Conservation (phyloP, 108 stramenopile species). For the Pseudonitzschia multistriata region DNA sequence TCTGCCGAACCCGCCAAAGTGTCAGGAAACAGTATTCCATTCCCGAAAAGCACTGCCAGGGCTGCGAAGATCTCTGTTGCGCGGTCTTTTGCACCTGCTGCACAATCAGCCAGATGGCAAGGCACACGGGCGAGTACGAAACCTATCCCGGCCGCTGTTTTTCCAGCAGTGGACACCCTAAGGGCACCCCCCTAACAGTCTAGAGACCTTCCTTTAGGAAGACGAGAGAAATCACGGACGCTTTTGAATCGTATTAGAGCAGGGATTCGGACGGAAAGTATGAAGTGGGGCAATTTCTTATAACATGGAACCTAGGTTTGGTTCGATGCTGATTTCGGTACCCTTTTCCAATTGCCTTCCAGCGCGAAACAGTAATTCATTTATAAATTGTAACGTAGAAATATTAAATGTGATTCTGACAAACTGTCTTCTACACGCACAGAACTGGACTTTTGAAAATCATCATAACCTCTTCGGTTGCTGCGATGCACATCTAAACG, state of each 20-base stretch:
- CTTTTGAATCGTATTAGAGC: no score
- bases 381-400: no score
- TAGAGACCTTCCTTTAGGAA: no score
- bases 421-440: background rate
- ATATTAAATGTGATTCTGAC: background rate
- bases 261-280: no score
- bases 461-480: no score
- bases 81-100: slow-evolving; percentile 74
- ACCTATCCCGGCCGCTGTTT: slow-evolving; percentile 66
- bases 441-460: no score
- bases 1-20: slow-evolving; percentile 65
- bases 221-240: no score
- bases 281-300: no score
- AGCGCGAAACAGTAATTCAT: no score
- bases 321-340: background rate
- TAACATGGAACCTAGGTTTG: background rate
- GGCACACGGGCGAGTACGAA: slow-evolving; percentile 88
- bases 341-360: no score
- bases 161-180: slow-evolving; percentile 69
- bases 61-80: slow-evolving; percentile 77
- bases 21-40: slow-evolving; percentile 79
- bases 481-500: no score
- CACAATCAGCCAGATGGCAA: slow-evolving; percentile 72
- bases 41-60: slow-evolving; percentile 60
- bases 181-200: slow-evolving; percentile 55